These are phyloP conservation scores for Lathyrus tuberosus DNA, from an alignment of 306 rosid genomes.

Conservation along the genomic window DNA sequence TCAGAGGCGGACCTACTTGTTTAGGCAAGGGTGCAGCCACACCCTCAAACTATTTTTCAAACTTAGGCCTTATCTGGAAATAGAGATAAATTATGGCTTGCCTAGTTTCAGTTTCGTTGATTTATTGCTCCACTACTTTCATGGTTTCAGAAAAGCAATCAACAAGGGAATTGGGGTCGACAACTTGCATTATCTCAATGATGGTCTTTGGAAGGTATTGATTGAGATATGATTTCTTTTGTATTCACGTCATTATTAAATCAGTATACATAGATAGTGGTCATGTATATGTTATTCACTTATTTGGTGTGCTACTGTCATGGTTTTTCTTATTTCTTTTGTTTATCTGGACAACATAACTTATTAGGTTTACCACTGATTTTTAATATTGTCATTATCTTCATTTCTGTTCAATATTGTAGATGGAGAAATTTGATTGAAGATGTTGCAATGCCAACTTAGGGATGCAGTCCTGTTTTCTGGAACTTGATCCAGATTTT, in stretches of 20 bases:
- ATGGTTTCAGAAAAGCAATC: constrained; percentile 68
- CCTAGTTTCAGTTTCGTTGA: constrained; percentile 19
- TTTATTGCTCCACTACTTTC: constrained; percentile 36
- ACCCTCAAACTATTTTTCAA: constrained; percentile 6
- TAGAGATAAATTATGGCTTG: background rate
- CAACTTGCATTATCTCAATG: constrained; percentile 98
- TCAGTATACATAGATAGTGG: background rate
- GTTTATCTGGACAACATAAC: constrained; percentile 12
- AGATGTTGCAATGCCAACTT: constrained; percentile 34
- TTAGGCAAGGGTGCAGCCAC: constrained; percentile 2
- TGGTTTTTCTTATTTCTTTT: constrained; percentile 2
- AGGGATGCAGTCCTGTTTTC: constrained; percentile 35
- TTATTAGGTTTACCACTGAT: background rate
- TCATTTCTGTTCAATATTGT: constrained; percentile 23
- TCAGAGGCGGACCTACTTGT: background rate
- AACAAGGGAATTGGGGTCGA: constrained; percentile 98
- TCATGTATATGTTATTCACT: constrained; percentile 14
- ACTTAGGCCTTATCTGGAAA: constrained; percentile 8
- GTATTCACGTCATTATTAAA: constrained; percentile 1
- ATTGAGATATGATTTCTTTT: constrained; percentile 22
- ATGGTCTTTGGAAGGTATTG: constrained; percentile 98
- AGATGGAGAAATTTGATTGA: constrained; percentile 89
- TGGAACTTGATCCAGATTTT: constrained; percentile 40
- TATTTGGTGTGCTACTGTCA: constrained; percentile 3
- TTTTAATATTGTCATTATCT: constrained; percentile 3